These are phyloP conservation scores for Diaporthe citri DNA, from an alignment of 2,329 filamentous ascomycete species.

Conservation along the genomic window DNA sequence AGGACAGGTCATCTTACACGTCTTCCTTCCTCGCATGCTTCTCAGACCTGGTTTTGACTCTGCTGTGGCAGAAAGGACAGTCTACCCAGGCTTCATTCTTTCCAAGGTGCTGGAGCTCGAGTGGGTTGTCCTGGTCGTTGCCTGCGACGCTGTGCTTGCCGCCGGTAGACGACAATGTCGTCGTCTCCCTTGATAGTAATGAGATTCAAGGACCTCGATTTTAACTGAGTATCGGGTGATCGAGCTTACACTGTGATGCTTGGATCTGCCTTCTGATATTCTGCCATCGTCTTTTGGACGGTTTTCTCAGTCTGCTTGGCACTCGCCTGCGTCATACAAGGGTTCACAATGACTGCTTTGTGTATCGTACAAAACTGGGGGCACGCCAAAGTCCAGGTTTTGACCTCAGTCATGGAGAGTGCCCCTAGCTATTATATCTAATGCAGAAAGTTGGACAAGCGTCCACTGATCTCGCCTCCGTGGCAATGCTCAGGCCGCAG, in stretches of 20 bases:
- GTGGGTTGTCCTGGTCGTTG: neutral
- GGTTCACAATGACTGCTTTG: neutral
- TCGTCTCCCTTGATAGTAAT: neutral
- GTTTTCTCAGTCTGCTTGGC: neutral
- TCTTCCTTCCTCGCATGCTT: neutral
- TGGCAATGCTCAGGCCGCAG: constrained; percentile 1
- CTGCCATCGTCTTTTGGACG: neutral
- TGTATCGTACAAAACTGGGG: neutral
- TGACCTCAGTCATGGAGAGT: neutral
- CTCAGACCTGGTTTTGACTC: neutral
- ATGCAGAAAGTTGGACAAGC: neutral
- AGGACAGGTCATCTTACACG: neutral
- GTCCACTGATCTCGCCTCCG: neutral
- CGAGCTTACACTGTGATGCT: neutral
- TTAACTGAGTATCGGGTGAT: too few species aligned
- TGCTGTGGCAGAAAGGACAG: constrained; percentile 5
- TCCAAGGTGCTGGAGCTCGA: neutral
- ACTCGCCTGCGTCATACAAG: neutral
- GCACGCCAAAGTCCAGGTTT: too few species aligned
- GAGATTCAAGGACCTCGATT: neutral
- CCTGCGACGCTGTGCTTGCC: neutral
- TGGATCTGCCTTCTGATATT: neutral
- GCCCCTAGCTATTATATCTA: neutral
- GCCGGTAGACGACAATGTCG: neutral
- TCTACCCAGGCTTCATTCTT: constrained; percentile 16